Base-by-base conservation (phyloP, 2,329 filamentous ascomycete genomes). In the Cercospora sesami region DNA sequence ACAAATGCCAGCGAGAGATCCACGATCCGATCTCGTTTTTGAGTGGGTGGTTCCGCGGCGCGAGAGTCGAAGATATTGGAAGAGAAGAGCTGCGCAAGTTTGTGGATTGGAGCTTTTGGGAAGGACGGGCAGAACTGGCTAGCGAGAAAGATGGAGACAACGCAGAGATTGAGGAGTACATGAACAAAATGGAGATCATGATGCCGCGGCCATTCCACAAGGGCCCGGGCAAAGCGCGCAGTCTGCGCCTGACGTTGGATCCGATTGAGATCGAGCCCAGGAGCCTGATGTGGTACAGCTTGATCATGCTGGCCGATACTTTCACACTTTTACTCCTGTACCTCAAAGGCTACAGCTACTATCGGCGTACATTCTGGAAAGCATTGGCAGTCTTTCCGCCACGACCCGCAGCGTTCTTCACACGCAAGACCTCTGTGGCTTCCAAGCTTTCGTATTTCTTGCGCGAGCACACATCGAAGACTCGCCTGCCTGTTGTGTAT, bases 11-110 rank as follows among this genome's bases (percentile, higher is more conserved):
- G 68, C 80, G 79, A 33, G 86, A 85, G 71, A 82, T 90, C 4
- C 80, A 85, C 0, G 83, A 88, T 69, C 80, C 82, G 0, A 84
- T 86, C 64, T 77, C 78, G 23, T 92, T 90, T 73, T 71, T 92
- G 51, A 82, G 80, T 60, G 82, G 83, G 68, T 92, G 90, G 90
- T 91, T 91, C 71, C 81, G 88, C n/a, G 86, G 86, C 33, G 86
- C 89, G 1, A 80, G 84, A 9, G 66, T 81, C 1, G 76, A 81
- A 18, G 87, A 89, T 36, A 87, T 92, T 64, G 82, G 84, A 55
- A 81, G 85, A n/a, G 88, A 91, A n/a, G 91, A 92, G 73, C 78
- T 91, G 63, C 84, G 83, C 71, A 87, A 90, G 69, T 91, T 91
- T 72, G 77, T 90, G 23, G 81, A 86, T 8, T 92, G 90, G 90